Evolutionary conservation across 495 filamentous ascomycete species (phyloP).

Genomic region (Bryoglossum gracile): DNA sequence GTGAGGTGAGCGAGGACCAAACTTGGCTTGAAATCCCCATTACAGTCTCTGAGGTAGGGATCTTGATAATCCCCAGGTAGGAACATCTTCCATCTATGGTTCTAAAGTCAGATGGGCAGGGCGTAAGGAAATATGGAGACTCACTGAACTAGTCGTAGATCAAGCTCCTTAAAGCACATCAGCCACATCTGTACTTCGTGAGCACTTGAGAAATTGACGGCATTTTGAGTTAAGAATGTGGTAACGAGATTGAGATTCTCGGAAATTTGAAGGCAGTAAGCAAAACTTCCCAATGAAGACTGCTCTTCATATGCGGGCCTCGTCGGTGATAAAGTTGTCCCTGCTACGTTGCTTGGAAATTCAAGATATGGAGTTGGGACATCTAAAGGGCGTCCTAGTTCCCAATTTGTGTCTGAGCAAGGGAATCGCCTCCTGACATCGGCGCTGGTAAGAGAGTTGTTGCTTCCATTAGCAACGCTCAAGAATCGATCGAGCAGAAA

Average conservation of each 20-base stretch:
- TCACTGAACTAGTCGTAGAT: slow-evolving; percentile 34
- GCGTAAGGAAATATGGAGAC: slow-evolving; percentile 1
- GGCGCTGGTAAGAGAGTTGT: slow-evolving; percentile 32
- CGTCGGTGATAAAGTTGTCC: slow-evolving; percentile 1
- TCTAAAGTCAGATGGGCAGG: background rate
- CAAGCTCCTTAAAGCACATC: slow-evolving; percentile 38
- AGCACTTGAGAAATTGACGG: slow-evolving; percentile 28
- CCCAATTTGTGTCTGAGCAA: slow-evolving; percentile 32
- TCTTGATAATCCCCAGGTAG: slow-evolving; percentile 32
- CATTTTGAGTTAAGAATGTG: slow-evolving; percentile 33
- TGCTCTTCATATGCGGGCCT: slow-evolving; percentile 23
- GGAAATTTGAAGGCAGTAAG: slow-evolving; percentile 36
- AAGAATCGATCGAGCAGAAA: slow-evolving; percentile 86
- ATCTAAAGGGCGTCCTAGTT: slow-evolving; percentile 24
- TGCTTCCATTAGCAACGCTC: slow-evolving; percentile 95
- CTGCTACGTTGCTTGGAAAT: slow-evolving; percentile 21
- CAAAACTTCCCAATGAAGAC: slow-evolving; percentile 34
- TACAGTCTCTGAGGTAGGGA: slow-evolving; percentile 25
- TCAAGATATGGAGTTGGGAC: slow-evolving; percentile 32
- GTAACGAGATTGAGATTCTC: slow-evolving; percentile 33
- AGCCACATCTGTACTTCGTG: slow-evolving; percentile 35
- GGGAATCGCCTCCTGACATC: slow-evolving; percentile 36
- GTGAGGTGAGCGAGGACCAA: slow-evolving; percentile 38
- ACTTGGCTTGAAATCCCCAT: slow-evolving; percentile 33
- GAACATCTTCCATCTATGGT: slow-evolving; percentile 37